Base-by-base conservation (phyloP, 2,329 filamentous ascomycete genomes). In the Colletotrichum lupini region DNA sequence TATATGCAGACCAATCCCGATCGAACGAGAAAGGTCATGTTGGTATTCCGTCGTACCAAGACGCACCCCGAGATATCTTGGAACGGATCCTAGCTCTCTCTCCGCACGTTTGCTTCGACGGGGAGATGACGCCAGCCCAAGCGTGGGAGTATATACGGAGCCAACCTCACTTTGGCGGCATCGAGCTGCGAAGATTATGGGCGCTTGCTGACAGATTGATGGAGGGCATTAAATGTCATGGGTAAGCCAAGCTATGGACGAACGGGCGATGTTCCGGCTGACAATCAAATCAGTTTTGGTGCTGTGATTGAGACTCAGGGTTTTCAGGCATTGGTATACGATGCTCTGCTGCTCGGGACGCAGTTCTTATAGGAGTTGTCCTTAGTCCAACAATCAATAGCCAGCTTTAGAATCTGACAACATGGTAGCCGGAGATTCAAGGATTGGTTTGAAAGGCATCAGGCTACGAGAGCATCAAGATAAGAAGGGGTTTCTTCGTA, bases 81-180 rank as follows among this genome's bases (percentile, higher is more conserved):
- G 72, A 77, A 4, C 75, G 76, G 5, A 46, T 81, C 2, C 66
- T 80, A 22, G 72, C 42, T 1, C 76, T 81, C 2, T 77, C 80
- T 1, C 61, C 76, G 1, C 75, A 76, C 1, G 59, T 81, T 4
- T 72, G 72, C 37, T 55, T 64, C 5, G 85, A 80, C 0, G 81
- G 79, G 11, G 83, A 84, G 69, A 76, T 85, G 60, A 84, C 83
- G 4, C 83, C 83, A 0, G 77, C 83, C 9, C 82, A 84, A 67
- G 82, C 81, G 1, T 85, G 83, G 83, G 77, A 80, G 57, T 71
- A 77, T 26, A 78, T 85, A 24, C 80, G 80, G 6, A 63, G 71
- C 5, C 79, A 80, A 63, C 81, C 81, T 0, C 75, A 78, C 0
- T 83, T 84, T 35, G 75, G 77, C 2, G 76, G 74, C 1, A 68